Base-by-base conservation (phyloP, 257 asterid species). In the Solanum ossicruentum region DNA sequence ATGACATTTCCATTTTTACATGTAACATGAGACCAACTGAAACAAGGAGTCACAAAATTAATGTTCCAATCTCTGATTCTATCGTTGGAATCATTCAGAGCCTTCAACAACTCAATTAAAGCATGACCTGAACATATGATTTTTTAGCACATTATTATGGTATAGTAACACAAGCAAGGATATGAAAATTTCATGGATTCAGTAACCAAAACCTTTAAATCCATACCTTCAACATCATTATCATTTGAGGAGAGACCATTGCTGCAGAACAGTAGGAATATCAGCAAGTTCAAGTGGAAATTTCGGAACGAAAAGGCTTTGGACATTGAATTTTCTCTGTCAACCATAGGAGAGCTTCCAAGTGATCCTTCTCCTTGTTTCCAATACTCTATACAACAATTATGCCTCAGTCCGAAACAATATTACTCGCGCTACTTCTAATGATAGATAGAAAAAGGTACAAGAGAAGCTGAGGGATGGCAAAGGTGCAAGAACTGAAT, bases 1-100 rank as follows among this genome's bases (percentile, higher is more conserved):
- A 90, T 90, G 28, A 95, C 98, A 21, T 87, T 86, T 87, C 95
- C 98, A 39, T 94, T 86, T 86, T 41, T 82, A 85, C 99, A 95
- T 7, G 98, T 91, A 65, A 95, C 97, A 66, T 91, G 91, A 82
- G 98, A 90, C 98, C 98, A 95, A 84, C 98, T 95, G 89, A 84
- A 86, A 88, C 99, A 95, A 43, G 99, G 99, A 91, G 96, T 92
- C 54, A 95, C 99, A 47, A 93, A 89, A 89, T 83, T 39, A 80
- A 13, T 17, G 73, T 94, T 89, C 99, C 99, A 95, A 85, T 92
- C 92, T 10, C 21, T 84, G 61, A 94, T 87, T 83, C 84, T 90
- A 80, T 88, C 81, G 78, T 88, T 83, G 20, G 99, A 89, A 88
- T 94, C 98, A 73, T 94, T 91, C 80, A 95, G 91, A 80, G 90